Percentiles rank a stretch among this genome's conserved stretches.
phyloP scores from a whole-genome alignment of 2,329 filamentous ascomycete genomes.

The Trichoderma koningiopsis region DNA sequence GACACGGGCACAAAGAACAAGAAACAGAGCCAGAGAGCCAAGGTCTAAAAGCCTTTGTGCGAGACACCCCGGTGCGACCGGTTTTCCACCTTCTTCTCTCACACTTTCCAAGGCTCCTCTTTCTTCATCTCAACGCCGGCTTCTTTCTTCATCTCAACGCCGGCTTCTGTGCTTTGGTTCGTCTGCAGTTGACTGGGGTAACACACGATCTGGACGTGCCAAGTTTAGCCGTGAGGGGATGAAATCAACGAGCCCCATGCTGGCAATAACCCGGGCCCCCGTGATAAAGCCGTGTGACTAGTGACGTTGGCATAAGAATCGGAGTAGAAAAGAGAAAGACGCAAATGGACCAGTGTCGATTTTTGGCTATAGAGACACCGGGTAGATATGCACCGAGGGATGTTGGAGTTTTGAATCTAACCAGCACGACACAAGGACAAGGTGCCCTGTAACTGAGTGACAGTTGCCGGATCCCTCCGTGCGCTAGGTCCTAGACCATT shows the following conservation, averaged over 20 bases:
- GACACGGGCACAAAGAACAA: slow-evolving; percentile 12
- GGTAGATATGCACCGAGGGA: neutral
- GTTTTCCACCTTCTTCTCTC: neutral
- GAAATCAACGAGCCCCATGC: slow-evolving; percentile 7
- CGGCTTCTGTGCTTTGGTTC: neutral
- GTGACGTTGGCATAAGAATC: neutral
- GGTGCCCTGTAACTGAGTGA: neutral
- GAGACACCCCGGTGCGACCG: neutral
- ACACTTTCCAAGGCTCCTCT: slow-evolving; percentile 4
- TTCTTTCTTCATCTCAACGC: slow-evolving; percentile 12
- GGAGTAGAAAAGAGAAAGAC: neutral
- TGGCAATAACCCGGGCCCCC: slow-evolving; percentile 1
- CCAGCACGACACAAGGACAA: neutral
- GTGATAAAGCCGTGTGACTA: slow-evolving; percentile 21
- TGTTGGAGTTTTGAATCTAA: neutral
- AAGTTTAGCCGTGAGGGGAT: slow-evolving; percentile 25
- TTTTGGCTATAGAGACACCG: neutral
- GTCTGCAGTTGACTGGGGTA: slow-evolving; percentile 7
- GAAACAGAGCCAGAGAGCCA: neutral
- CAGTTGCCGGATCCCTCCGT: neutral
- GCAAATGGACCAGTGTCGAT: neutral
- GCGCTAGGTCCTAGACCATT: neutral
- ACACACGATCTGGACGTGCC: slow-evolving; percentile 8
- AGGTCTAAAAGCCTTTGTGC: slow-evolving; percentile 3
- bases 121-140: slow-evolving; percentile 11